phyloP scores from a whole-genome alignment of 2,329 filamentous ascomycete genomes.

The Talaromyces sp. region DNA sequence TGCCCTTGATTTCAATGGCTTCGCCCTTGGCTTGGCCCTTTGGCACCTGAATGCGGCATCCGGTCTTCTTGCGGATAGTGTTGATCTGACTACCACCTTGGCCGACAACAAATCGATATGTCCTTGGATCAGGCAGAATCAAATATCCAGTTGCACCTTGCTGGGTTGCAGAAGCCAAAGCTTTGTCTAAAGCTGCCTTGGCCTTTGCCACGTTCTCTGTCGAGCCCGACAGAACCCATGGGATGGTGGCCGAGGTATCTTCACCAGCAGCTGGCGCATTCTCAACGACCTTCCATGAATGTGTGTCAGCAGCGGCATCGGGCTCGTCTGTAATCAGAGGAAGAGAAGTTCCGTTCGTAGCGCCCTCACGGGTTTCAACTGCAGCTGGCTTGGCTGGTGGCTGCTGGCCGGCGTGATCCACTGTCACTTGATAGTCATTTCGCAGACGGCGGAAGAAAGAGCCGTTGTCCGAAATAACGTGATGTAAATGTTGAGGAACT shows the following conservation, averaged over 20 bases:
- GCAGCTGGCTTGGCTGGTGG: constrained; percentile 64
- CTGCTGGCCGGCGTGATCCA: constrained; percentile 81
- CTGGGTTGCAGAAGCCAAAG: constrained; percentile 56
- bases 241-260: constrained; percentile 42
- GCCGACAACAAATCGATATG: constrained; percentile 87
- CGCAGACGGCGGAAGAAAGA: constrained; percentile 88
- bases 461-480: constrained; percentile 74
- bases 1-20: constrained; percentile 84
- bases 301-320: constrained; percentile 57
- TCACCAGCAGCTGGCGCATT: constrained; percentile 22
- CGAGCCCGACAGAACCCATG: constrained; percentile 81
- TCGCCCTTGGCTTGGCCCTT: constrained; percentile 68
- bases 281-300: constrained; percentile 81
- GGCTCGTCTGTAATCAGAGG: constrained; percentile 92
- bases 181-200: constrained; percentile 65
- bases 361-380: constrained; percentile 45
- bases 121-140: constrained; percentile 79
- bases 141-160: constrained; percentile 71
- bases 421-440: constrained; percentile 79
- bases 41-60: constrained; percentile 90
- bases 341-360: constrained; percentile 56
- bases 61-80: constrained; percentile 82
- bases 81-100: constrained; percentile 88
- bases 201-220: constrained; percentile 77
- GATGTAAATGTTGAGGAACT: constrained; percentile 77